phyloP scores from a whole-genome alignment of 2,329 filamentous ascomycete genomes.

The Alternaria alternata region DNA sequence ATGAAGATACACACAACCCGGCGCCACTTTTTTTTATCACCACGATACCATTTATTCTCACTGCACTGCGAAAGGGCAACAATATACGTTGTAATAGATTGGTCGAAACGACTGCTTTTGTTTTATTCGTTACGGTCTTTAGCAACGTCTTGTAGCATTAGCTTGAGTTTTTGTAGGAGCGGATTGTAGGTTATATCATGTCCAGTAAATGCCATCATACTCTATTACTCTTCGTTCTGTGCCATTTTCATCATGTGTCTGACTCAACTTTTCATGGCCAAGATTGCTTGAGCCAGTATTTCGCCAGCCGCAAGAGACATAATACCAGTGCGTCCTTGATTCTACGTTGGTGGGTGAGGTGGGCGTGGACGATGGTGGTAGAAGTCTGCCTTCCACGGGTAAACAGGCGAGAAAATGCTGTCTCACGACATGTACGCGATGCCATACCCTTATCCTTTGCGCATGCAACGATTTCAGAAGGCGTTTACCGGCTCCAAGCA shows the following conservation, averaged over 20 bases:
- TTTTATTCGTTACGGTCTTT: not conserved
- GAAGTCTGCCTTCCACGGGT: too few species aligned
- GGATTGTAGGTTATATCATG: not conserved
- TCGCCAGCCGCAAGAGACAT: not conserved
- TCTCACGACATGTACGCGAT: too few species aligned
- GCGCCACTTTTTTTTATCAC: not conserved
- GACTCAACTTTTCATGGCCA: too few species aligned
- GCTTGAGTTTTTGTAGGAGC: not conserved
- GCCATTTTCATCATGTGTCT: not conserved
- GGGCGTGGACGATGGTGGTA: too few species aligned
- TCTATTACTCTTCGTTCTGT: not conserved
- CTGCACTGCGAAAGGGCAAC: not conserved
- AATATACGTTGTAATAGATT: conserved; percentile 4
- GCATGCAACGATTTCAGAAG: too few species aligned
- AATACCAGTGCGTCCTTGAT: not conserved
- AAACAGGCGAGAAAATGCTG: too few species aligned
- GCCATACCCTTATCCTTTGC: too few species aligned
- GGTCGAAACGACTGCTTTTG: not conserved
- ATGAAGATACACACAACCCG: not conserved
- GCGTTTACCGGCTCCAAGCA: too few species aligned
- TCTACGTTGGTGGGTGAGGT: not conserved
- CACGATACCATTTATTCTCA: not conserved
- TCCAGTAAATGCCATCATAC: not conserved
- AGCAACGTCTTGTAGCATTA: not conserved
- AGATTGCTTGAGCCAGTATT: not conserved